These are phyloP conservation scores for Raphanus hybrid DNA, from an alignment of 441 rosid genomes.

Conservation along the genomic window DNA sequence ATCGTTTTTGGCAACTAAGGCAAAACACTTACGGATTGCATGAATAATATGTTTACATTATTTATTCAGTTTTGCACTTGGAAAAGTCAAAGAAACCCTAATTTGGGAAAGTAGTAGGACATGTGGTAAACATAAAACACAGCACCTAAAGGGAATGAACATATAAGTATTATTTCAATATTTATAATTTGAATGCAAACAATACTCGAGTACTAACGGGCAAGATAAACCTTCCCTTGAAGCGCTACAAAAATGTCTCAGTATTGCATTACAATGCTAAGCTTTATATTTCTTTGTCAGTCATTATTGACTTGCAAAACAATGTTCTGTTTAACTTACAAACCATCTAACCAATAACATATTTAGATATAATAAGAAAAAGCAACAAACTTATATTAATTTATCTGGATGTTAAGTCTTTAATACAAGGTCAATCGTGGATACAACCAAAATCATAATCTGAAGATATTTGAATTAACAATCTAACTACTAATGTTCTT, in stretches of 20 bases:
- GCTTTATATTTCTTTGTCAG: constrained; percentile 6
- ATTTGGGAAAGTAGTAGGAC: constrained; percentile 6
- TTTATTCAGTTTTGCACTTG: not conserved
- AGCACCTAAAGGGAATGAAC: constrained; percentile 14
- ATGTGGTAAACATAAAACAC: constrained; percentile 15
- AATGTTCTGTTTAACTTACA: constrained; percentile 4
- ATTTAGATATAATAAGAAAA: not conserved
- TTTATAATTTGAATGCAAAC: not conserved
- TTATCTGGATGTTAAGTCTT: not conserved
- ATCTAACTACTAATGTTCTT: not conserved
- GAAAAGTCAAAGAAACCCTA: constrained; percentile 24
- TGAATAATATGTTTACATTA: not conserved
- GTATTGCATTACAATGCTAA: constrained; percentile 3
- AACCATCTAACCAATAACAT: not conserved
- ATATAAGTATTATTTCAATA: not conserved
- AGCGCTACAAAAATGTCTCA: constrained; percentile 5
- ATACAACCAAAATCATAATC: not conserved
- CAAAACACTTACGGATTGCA: not conserved
- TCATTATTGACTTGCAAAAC: not conserved
- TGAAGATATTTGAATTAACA: not conserved
- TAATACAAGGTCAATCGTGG: constrained; percentile 8
- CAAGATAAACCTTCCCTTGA: constrained; percentile 39
- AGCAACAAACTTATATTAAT: not conserved
- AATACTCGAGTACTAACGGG: constrained; percentile 16
- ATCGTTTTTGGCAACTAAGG: not conserved